A percentile compares a stretch with the other conserved stretches of the same genome.
phyloP scores from a whole-genome alignment of 1,284 basidiomycete genomes.

The Golubevia pallescens region DNA sequence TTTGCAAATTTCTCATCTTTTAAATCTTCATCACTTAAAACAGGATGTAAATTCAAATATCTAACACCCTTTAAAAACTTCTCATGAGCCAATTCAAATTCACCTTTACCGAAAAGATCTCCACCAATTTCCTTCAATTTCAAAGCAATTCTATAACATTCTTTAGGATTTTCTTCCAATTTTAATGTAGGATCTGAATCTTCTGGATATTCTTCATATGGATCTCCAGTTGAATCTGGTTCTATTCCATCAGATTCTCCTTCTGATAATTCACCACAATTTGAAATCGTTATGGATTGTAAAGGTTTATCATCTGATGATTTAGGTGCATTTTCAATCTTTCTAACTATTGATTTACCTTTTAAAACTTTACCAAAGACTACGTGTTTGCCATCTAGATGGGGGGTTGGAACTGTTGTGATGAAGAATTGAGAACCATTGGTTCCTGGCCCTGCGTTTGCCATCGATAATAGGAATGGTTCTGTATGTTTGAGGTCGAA shows the following conservation, averaged over 20 bases:
- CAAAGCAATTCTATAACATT: constrained; percentile 23
- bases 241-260: background rate
- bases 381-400: constrained; percentile 61
- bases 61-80: constrained; percentile 39
- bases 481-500: constrained; percentile 46
- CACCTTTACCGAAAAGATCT: constrained; percentile 17
- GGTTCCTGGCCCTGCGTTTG: constrained; percentile 54
- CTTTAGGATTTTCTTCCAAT: constrained; percentile 23
- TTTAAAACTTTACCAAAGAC: constrained; percentile 54
- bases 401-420: constrained; percentile 59
- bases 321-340: constrained; percentile 39
- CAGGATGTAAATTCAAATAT: constrained; percentile 57
- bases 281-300: too few relatives aligned
- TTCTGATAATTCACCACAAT: background rate
- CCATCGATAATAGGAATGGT: constrained; percentile 57
- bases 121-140: constrained; percentile 47
- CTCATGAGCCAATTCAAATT: constrained; percentile 28
- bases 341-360: constrained; percentile 52
- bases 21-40: constrained; percentile 30
- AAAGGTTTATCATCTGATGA: constrained; percentile 5
- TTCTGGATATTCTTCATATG: constrained; percentile 53
- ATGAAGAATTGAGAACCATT: constrained; percentile 63
- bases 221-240: constrained; percentile 39
- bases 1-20: constrained; percentile 17
- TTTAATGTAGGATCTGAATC: constrained; percentile 27